phyloP scores from a whole-genome alignment of 1,139 yeast species.

The Kodamaea sp. region DNA sequence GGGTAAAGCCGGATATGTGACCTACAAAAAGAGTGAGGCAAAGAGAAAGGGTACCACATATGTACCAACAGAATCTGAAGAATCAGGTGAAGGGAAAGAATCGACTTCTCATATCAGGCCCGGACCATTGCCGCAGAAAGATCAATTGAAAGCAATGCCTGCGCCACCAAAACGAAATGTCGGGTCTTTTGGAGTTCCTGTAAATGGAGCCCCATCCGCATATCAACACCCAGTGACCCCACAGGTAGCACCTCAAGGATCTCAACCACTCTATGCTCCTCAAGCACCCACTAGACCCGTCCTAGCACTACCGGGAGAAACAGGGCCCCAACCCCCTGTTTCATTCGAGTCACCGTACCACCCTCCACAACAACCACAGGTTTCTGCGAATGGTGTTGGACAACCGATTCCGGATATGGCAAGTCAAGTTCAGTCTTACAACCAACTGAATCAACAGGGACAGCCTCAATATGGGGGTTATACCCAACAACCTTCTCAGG shows the following conservation, averaged over 20 bases:
- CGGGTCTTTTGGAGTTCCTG: slow-evolving; percentile 14
- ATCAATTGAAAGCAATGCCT: slow-evolving; percentile 44
- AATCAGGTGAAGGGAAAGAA: slow-evolving; percentile 5
- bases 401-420: not conserved
- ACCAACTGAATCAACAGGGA: not conserved
- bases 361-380: too few relatives aligned
- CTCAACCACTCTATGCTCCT: not conserved
- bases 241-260: slow-evolving; percentile 1
- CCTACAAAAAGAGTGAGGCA: slow-evolving; percentile 37
- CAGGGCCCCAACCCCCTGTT: not conserved
- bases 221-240: slow-evolving; percentile 2
- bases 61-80: slow-evolving; percentile 5
- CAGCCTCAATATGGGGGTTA: slow-evolving; percentile 5
- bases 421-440: slow-evolving; percentile 1
- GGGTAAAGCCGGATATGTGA: slow-evolving; percentile 47
- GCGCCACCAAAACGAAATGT: slow-evolving; percentile 51
- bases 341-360: too few relatives aligned
- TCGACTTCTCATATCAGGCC: slow-evolving; percentile 8
- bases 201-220: slow-evolving; percentile 8
- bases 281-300: slow-evolving; percentile 5
- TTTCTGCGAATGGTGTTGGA: too few relatives aligned
- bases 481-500: slow-evolving; percentile 8
- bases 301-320: slow-evolving; percentile 1
- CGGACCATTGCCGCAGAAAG: slow-evolving; percentile 23
- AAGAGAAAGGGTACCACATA: slow-evolving; percentile 22